Evolutionary conservation across 108 stramenopile species (phyloP), one percentile per base, ranked within the genome.

Genomic region (Skeletonema potamos): DNA sequence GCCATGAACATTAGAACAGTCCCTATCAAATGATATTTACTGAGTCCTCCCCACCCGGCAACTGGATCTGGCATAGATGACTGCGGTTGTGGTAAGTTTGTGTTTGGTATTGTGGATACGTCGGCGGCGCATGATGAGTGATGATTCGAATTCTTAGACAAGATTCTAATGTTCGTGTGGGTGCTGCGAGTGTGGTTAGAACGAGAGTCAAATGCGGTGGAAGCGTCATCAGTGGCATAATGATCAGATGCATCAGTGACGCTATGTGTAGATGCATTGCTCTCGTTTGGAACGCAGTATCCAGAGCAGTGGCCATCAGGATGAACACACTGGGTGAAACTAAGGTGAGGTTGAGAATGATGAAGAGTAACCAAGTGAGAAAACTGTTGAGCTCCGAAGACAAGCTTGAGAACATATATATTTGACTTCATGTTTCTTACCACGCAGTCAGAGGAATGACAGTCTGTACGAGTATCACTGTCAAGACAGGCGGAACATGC

Each of bases 401-500:
- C 15, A 41, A 39, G 39, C 3, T 41, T 41, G 39, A 15, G 3
- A 3, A 3, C 39, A 41, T 36, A 7, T 36, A 36, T 5, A 44
- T 18, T 44, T n/a, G 12, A 34, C 4, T n/a, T n/a, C n/a, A 57
- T 15, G 11, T 13, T 33, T 46, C 77, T 78, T 48, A 78, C 77
- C 88, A 78, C 17, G 86, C 85, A 30, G 91, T 91, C 65, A 91
- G 58, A 9, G 93, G 93, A 28, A 92, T 70, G 0, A 87, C 87
- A 3, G 87, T 81, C 67, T 94, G 93, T 4, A 91, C 88, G 13
- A 94, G 77, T 65, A 94, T 89, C 3, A 92, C 93, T 2, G 89
- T 94, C 39, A 89, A 61, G n/a, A 89, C 88, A 3, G 93, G 93
- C 26, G 91, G 75, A 3, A 94, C 91, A 72, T 92, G 88, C 12